phyloP scores from a whole-genome alignment of 2,329 filamentous ascomycete species.

The Colletotrichum karsti region DNA sequence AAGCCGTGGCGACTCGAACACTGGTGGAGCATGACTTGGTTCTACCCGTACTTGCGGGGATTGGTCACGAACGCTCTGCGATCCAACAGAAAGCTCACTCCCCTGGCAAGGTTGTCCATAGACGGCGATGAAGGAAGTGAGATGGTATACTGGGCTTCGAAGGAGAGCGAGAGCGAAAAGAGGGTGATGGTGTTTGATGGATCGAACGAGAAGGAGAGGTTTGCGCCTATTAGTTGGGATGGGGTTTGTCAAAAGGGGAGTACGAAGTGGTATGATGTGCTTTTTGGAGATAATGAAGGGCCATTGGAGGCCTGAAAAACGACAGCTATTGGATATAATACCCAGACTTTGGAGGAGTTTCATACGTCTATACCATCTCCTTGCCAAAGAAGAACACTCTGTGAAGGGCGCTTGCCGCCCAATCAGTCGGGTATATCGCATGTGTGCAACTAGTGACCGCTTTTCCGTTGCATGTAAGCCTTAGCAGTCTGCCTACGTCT shows the following conservation, averaged over 20 bases:
- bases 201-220: conserved; percentile 23
- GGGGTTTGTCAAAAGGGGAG: conserved; percentile 41
- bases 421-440: too few relatives aligned
- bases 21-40: conserved; percentile 48
- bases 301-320: background rate
- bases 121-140: background rate
- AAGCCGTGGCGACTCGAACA: conserved; percentile 40
- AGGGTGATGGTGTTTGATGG: conserved; percentile 35
- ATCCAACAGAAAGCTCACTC: conserved; percentile 21
- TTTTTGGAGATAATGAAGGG: conserved; percentile 43
- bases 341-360: too few relatives aligned
- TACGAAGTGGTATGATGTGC: conserved; percentile 40
- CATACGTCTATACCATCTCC: too few relatives aligned
- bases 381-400: too few relatives aligned
- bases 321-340: background rate
- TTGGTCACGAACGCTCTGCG: conserved; percentile 38
- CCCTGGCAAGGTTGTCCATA: conserved; percentile 32
- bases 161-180: conserved; percentile 15
- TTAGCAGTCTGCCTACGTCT: too few relatives aligned
- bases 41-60: conserved; percentile 39
- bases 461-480: too few relatives aligned
- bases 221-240: conserved; percentile 39
- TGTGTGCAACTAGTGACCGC: too few relatives aligned
- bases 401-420: too few relatives aligned
- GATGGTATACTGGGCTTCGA: conserved; percentile 35